phyloP scores from a whole-genome alignment of 2,329 filamentous ascomycete genomes.

The Tricladium varicosporioides region DNA sequence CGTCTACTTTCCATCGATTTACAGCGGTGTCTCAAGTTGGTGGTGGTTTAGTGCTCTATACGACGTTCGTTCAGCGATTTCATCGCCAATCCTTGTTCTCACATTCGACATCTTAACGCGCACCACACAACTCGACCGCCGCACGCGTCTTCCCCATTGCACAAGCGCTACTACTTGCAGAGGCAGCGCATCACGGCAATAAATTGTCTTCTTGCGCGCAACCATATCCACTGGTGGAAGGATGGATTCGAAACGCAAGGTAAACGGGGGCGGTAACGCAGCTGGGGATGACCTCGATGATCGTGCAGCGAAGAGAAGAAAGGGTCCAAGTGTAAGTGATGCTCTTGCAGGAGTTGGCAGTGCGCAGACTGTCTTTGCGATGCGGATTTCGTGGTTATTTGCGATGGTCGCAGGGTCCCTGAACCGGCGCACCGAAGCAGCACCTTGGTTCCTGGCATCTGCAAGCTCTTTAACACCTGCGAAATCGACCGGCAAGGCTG shows the following conservation, averaged over 20 bases:
- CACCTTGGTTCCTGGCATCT: conserved; percentile 11
- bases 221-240: conserved; percentile 10
- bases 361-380: conserved; percentile 5
- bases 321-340: conserved; percentile 52
- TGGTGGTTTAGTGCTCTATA: background rate
- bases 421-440: conserved; percentile 22
- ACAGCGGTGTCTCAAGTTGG: background rate
- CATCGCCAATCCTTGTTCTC: conserved; percentile 10
- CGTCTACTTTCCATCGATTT: background rate
- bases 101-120: conserved; percentile 14
- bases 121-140: conserved; percentile 9
- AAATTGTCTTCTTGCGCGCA: conserved; percentile 9
- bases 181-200: conserved; percentile 9
- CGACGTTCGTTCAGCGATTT: background rate
- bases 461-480: conserved; percentile 10
- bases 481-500: conserved; percentile 26
- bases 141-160: conserved; percentile 22
- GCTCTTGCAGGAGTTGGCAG: background rate
- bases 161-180: conserved; percentile 8
- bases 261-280: conserved; percentile 37
- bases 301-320: conserved; percentile 57
- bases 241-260: conserved; percentile 54
- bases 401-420: conserved; percentile 25
- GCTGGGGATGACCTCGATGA: conserved; percentile 48
- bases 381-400: conserved; percentile 15